These are phyloP conservation scores for Beauveria sp. DNA, from an alignment of 2,329 filamentous ascomycete species.

Conservation along the genomic window DNA sequence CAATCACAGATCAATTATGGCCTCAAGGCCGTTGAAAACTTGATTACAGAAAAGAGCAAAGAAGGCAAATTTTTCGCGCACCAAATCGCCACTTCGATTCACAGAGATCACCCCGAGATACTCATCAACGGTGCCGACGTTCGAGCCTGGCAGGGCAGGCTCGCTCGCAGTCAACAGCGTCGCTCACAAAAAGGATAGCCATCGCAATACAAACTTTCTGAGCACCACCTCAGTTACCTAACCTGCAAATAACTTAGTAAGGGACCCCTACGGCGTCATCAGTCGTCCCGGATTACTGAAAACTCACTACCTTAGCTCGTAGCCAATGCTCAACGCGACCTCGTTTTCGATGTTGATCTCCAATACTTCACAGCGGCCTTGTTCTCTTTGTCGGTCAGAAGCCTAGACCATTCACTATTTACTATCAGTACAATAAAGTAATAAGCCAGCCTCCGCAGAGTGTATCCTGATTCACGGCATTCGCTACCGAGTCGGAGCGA, in stretches of 20 bases:
- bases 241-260: too few species aligned
- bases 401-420: background rate
- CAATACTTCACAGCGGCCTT: background rate
- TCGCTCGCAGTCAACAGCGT: too few species aligned
- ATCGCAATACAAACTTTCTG: background rate
- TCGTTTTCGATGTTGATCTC: background rate
- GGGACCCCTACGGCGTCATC: background rate
- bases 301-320: background rate
- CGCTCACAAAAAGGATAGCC: background rate
- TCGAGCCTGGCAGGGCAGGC: too few species aligned
- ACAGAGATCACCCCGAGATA: too few species aligned
- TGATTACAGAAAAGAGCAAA: too few species aligned
- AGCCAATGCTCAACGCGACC: background rate
- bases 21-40: too few species aligned
- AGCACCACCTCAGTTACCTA: background rate
- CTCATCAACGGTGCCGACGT: too few species aligned
- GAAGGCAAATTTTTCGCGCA: too few species aligned
- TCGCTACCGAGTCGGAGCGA: background rate
- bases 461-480: background rate
- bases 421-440: background rate
- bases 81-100: too few species aligned
- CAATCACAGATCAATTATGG: too few species aligned
- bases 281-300: background rate
- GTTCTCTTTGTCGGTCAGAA: background rate
- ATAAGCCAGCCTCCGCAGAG: background rate